Conservation (phyloP, 441 rosid species). For the Sinapis alba region DNA sequence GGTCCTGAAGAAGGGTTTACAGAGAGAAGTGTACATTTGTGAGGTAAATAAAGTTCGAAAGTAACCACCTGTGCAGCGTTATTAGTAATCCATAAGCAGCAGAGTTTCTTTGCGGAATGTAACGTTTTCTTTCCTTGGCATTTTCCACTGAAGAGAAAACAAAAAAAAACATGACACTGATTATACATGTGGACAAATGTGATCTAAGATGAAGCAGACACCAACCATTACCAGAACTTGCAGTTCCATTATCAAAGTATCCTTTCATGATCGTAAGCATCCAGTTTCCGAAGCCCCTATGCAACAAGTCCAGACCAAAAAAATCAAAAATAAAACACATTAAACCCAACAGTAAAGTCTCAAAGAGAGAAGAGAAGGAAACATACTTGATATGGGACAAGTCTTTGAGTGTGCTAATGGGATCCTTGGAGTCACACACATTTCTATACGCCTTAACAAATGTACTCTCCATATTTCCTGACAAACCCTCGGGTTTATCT, state of each 20-base stretch:
- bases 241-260: slow-evolving; percentile 52
- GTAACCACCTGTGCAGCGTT: slow-evolving; percentile 72
- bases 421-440: slow-evolving; percentile 53
- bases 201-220: slow-evolving; percentile 3
- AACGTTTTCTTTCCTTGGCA: slow-evolving; percentile 52
- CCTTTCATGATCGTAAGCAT: slow-evolving; percentile 29
- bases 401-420: slow-evolving; percentile 69
- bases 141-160: slow-evolving; percentile 46
- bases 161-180: neutral
- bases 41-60: neutral
- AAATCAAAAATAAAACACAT: neutral
- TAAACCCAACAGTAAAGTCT: neutral
- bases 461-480: slow-evolving; percentile 60
- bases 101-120: slow-evolving; percentile 78
- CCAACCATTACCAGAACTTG: slow-evolving; percentile 49
- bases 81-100: slow-evolving; percentile 83
- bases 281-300: neutral
- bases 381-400: slow-evolving; percentile 74
- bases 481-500: slow-evolving; percentile 67
- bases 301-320: neutral
- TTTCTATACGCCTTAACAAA: slow-evolving; percentile 63
- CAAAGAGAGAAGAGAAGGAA: slow-evolving; percentile 9
- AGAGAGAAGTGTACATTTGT: slow-evolving; percentile 1
- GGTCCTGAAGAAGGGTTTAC: neutral
- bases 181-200: slow-evolving; percentile 12